Evolutionary conservation across 1,284 basidiomycete genomes (phyloP).

Genomic region (Cutaneotrichosporon mucoides): DNA sequence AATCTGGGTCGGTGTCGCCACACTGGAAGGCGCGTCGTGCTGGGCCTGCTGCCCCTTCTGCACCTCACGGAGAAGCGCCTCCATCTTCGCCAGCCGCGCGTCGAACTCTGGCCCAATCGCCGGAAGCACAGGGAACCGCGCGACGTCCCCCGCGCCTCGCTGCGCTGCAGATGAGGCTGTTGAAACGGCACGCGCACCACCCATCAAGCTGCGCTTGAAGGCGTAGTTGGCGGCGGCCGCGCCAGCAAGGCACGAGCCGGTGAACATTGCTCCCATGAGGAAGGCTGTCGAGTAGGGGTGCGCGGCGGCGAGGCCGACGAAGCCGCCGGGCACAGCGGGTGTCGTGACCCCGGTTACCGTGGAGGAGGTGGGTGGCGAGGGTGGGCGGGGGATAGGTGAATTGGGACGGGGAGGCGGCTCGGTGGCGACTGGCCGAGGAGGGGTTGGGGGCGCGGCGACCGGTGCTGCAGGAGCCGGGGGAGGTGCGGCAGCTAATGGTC

Average conservation of each 20-base stretch:
- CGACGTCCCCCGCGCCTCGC: no score
- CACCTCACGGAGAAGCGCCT: constrained; percentile 4
- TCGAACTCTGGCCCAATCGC: background rate
- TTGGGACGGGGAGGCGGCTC: background rate
- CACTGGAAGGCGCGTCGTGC: no score
- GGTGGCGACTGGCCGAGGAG: background rate
- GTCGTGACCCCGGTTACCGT: background rate
- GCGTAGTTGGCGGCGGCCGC: constrained; percentile 3
- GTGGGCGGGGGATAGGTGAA: background rate
- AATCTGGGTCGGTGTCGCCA: no score
- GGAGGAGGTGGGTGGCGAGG: background rate
- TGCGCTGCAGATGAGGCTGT: background rate
- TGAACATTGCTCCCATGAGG: constrained; percentile 13
- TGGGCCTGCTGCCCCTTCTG: background rate
- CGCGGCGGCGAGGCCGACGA: constrained; percentile 2
- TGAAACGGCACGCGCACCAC: background rate
- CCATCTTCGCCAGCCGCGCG: background rate
- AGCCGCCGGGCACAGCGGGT: constrained; percentile 3
- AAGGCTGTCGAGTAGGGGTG: constrained; percentile 21
- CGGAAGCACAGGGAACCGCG: no score
- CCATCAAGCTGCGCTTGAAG: background rate
- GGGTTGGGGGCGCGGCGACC: background rate
- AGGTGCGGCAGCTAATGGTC: background rate
- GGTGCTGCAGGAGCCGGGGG: background rate
- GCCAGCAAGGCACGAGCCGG: constrained; percentile 7